Percentiles rank a stretch among this genome's conserved stretches.
phyloP scores from a whole-genome alignment of 805 yeast species.

The Wickerhamiella kazuoi region DNA sequence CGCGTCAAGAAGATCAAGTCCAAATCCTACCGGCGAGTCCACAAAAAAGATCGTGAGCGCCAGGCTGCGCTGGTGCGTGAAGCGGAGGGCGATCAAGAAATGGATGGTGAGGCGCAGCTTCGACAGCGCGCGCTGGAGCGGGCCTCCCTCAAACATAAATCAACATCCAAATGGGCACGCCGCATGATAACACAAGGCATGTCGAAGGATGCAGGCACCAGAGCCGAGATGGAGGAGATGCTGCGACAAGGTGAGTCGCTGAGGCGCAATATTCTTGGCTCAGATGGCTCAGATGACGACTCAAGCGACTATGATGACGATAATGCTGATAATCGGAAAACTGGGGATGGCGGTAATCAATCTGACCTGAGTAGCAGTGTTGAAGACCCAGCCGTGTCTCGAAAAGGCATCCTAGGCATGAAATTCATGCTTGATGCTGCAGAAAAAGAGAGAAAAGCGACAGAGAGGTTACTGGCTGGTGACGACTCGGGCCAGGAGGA shows the following conservation, averaged over 20 bases:
- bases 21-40: conserved; percentile 68
- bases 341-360: too few species aligned
- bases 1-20: conserved; percentile 90
- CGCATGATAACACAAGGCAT: conserved; percentile 79
- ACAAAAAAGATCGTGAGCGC: conserved; percentile 64
- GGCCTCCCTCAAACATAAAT: conserved; percentile 80
- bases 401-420: conserved; percentile 86
- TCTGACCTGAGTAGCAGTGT: conserved; percentile 19
- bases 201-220: conserved; percentile 64
- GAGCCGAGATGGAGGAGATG: conserved; percentile 92
- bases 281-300: conserved; percentile 25
- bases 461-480: conserved; percentile 18
- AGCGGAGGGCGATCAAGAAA: conserved; percentile 30
- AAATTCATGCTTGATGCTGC: conserved; percentile 91
- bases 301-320: conserved; percentile 28
- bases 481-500: conserved; percentile 20
- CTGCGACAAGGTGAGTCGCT: conserved; percentile 68
- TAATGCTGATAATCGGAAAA: conserved; percentile 16
- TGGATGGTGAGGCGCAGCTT: conserved; percentile 41
- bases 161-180: conserved; percentile 78
- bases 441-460: conserved; percentile 38
- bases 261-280: conserved; percentile 55
- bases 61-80: conserved; percentile 53
- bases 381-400: conserved; percentile 18
- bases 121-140: conserved; percentile 73